Percentiles rank a stretch among this genome's conserved stretches.
phyloP scores from a whole-genome alignment of 2,329 filamentous ascomycete species.

The Trichothecium sympodiale region DNA sequence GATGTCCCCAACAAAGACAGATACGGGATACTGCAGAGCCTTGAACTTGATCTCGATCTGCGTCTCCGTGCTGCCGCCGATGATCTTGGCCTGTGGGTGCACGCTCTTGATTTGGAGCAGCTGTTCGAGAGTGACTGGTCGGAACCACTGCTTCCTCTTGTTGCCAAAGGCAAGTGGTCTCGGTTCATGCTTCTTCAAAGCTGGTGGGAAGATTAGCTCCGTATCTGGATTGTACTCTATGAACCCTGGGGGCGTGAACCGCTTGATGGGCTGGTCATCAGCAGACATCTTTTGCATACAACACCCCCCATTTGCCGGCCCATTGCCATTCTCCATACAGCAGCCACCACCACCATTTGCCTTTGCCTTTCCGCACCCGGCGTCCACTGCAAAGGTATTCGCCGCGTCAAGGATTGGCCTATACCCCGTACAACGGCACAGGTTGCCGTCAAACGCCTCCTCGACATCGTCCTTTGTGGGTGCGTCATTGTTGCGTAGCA shows the following conservation, averaged over 20 bases:
- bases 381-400: conserved; percentile 65
- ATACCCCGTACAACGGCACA: conserved; percentile 94
- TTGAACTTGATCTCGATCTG: conserved; percentile 99
- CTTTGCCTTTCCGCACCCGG: conserved; percentile 36
- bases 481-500: conserved; percentile 71
- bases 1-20: conserved; percentile 89
- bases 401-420: conserved; percentile 88
- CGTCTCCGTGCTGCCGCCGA: conserved; percentile 91
- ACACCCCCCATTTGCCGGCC: conserved; percentile 37
- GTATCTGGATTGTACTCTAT: conserved; percentile 92
- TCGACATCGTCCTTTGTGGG: conserved; percentile 79
- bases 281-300: conserved; percentile 52
- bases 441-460: conserved; percentile 92
- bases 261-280: conserved; percentile 44
- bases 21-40: conserved; percentile 77
- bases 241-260: conserved; percentile 79
- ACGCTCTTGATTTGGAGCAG: conserved; percentile 83
- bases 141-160: conserved; percentile 88
- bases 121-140: conserved; percentile 77
- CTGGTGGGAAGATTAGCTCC: conserved; percentile 86
- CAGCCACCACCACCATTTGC: conserved; percentile 43
- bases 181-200: conserved; percentile 72
- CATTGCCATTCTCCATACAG: conserved; percentile 56
- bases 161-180: conserved; percentile 82
- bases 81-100: conserved; percentile 81